Conservation (phyloP, 768 basidiomycete genomes). For the Lactarius quietus region DNA sequence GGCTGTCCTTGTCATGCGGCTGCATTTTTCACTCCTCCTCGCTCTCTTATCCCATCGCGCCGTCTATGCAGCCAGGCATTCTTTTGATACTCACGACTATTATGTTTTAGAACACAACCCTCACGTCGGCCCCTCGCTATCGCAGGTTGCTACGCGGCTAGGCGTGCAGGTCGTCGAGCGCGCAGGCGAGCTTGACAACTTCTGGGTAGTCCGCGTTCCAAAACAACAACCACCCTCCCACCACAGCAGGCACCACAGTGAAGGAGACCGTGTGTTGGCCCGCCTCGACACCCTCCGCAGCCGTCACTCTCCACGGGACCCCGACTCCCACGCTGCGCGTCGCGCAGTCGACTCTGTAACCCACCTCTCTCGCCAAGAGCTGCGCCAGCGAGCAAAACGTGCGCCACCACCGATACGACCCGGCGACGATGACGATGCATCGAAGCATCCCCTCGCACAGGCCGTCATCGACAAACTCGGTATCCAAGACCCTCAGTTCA, state of each 20-base stretch:
- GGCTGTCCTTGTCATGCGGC: conserved; percentile 19
- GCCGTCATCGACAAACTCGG: conserved; percentile 56
- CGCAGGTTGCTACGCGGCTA: conserved; percentile 55
- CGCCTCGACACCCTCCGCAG: conserved; percentile 45
- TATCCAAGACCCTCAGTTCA: conserved; percentile 79
- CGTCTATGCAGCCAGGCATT: conserved; percentile 41
- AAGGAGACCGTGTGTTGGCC: conserved; percentile 47
- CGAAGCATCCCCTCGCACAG: conserved; percentile 38
- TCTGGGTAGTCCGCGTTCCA: conserved; percentile 76
- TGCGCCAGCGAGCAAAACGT: conserved; percentile 68
- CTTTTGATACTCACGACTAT: conserved; percentile 70
- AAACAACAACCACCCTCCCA: conserved; percentile 33
- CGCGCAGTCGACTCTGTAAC: conserved; percentile 54
- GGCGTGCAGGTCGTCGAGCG: conserved; percentile 86
- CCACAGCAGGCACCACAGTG: conserved; percentile 33
- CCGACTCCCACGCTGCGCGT: conserved; percentile 38
- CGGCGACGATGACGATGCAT: conserved; percentile 20
- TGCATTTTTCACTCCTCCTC: conserved; percentile 31
- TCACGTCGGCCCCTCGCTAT: conserved; percentile 47
- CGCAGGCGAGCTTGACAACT: conserved; percentile 73
- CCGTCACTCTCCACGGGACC: conserved; percentile 38
- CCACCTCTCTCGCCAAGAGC: conserved; percentile 57
- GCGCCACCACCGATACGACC: conserved; percentile 59
- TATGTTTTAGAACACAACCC: conserved; percentile 74
- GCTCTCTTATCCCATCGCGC: conserved; percentile 31